Base-by-base conservation (phyloP, 2,329 filamentous ascomycete genomes). In the Venturia aucupariae region DNA sequence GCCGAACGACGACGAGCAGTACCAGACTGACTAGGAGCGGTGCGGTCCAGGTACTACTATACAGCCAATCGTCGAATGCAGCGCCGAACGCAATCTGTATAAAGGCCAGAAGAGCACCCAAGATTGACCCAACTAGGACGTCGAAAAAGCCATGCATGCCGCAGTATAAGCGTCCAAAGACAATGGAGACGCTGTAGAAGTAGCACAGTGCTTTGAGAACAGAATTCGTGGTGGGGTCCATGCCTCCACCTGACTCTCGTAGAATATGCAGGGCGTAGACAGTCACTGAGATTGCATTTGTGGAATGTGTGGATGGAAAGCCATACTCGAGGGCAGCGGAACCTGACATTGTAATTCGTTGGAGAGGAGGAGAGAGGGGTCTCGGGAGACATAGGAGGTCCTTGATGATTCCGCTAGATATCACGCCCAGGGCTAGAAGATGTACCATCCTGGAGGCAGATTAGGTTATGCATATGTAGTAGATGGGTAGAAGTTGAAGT, bases 71-170 rank as follows among this genome's bases (percentile, higher is more conserved):
- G 68, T 96, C 90, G 65, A 95, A 82, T 2, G 78, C 73, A 30
- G 81, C 75, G 24, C 84, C 84, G 64, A 77, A 84, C 7, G 76
- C 68, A 66, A 83, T 82, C 69, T 87, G 83, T 24, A 82, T 70
- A 24, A 80, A 74, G 2, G 83, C 83, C 42, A 89, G 81, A 6
- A 83, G 76, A 13, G 86, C 88, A 39, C 94, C 94, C 64, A 97
- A 81, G 17, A 86, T 70, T 64, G 88, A 90, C 7, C 94, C 94
- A 65, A 94, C 76, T 17, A 94, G 77, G 30, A 97, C 92, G 75
- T 99, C 94, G 54, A 94, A 81, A 76, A 97, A 96, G 13, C 94
- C 94, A 76, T 99, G 94, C 94, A 99, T 99, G 67, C 94, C 94
- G 73, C 94, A 99, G 78, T 99, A 97, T 42, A 99, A 80, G 24